Evolutionary conservation across 1,284 basidiomycete genomes (phyloP), one percentile per base, ranked within the genome.

Genomic region (Lentinus polychrous): DNA sequence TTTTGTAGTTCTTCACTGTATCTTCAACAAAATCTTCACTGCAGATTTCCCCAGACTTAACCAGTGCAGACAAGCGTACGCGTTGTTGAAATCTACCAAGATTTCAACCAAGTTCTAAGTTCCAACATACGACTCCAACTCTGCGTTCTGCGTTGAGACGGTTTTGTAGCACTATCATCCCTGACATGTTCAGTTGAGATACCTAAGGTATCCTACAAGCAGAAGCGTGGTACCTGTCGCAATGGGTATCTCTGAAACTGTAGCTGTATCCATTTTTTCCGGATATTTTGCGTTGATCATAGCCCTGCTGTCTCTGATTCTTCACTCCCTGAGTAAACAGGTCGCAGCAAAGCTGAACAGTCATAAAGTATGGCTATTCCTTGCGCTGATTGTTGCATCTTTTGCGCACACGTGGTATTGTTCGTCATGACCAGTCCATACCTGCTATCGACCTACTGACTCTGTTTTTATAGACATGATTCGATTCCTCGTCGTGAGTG

Each of bases 371-470:
- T 20, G 34, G 5, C 15, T 46, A 10, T 73, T 70, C 53, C 46
- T 55, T n/a, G 52, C 50, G 2, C 55, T 79, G 31, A 58, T 73
- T 0, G 3, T 69, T 8, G 62, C 50, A 3, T 76, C 75, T 7
- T 68, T 78, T 45, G 59, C 51, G 2, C 72, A 74, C 55, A 83
- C 81, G n/a, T 83, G 81, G 81, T 78, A 71, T 49, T 82, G 81
- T 83, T 56, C 68, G 80, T 72, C n/a, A 6, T 17, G 6, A 22
- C 23, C 8, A n/a, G n/a, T 23, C n/a, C 8, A 3, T 7, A 18
- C 11, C 12, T 27, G 27, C 27, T 5, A 5, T 27, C 4, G 27
- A 27, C 4, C 27, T 27, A 27, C 27, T 27, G 27, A 27, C 27
- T n/a, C n/a, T n/a, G 27, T 5, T 10, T 27, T 27, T 27, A 27